A percentile compares a stretch with the other conserved stretches of the same genome.
phyloP scores from a whole-genome alignment of 176 grass and related monocot species.

The Melocanna baccifera region DNA sequence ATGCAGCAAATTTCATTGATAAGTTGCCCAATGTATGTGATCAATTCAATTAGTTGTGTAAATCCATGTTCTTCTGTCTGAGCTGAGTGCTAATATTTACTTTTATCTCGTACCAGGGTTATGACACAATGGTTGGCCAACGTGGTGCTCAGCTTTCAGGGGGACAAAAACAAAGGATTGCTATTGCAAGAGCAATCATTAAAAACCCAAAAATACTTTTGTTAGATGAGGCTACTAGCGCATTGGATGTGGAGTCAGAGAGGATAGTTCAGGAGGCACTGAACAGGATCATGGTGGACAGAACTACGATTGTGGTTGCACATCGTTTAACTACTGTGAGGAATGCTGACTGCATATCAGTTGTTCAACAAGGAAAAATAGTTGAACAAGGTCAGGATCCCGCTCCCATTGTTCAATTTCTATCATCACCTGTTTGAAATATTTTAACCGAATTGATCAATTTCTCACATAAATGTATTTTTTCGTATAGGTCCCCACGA shows the following conservation, averaged over 20 bases:
- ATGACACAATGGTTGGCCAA: conserved; percentile 89
- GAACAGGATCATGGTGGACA: conserved; percentile 70
- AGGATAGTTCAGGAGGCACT: conserved; percentile 82
- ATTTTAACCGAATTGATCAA: neutral
- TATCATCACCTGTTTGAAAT: neutral
- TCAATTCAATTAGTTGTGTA: neutral
- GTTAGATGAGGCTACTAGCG: conserved; percentile 89
- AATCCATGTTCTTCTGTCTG: neutral
- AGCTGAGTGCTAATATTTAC: conserved; percentile 28
- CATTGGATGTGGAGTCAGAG: conserved; percentile 85
- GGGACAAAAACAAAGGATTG: conserved; percentile 85
- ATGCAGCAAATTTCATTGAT: conserved; percentile 85
- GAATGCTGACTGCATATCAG: conserved; percentile 74
- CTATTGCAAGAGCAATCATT: conserved; percentile 82
- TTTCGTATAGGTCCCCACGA: conserved; percentile 56
- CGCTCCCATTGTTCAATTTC: neutral
- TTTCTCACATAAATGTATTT: conserved; percentile 1
- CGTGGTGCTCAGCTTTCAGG: conserved; percentile 80
- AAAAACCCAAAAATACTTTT: conserved; percentile 81
- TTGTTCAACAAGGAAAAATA: conserved; percentile 80
- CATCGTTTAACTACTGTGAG: conserved; percentile 81
- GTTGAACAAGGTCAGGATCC: conserved; percentile 71
- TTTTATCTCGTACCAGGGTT: conserved; percentile 48
- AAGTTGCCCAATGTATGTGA: conserved; percentile 69
- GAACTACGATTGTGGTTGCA: conserved; percentile 81